These are phyloP conservation scores for Lipomyces sp. DNA, from an alignment of 805 yeast genomes.

Conservation along the genomic window DNA sequence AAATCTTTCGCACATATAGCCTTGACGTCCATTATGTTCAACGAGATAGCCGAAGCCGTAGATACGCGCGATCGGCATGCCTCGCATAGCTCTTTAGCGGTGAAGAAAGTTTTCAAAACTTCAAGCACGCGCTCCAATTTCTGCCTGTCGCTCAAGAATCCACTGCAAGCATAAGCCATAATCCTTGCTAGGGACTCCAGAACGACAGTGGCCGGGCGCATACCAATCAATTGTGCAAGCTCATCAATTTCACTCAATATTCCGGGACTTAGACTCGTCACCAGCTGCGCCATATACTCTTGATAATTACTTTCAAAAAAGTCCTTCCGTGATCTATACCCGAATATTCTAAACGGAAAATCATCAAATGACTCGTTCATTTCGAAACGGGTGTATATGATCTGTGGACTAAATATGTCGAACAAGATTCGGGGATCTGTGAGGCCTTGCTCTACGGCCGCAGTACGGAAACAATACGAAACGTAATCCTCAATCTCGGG, in stretches of 20 bases:
- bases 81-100: not conserved
- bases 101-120: not conserved
- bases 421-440: constrained; percentile 20
- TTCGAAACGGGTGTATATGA: constrained; percentile 24
- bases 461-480: constrained; percentile 57
- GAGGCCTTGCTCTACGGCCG: constrained; percentile 48
- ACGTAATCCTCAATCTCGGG: constrained; percentile 48
- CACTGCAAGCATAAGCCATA: constrained; percentile 11
- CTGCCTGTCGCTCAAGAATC: constrained; percentile 2
- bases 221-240: not conserved
- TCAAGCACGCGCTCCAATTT: not conserved
- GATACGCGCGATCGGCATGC: not conserved
- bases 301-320: constrained; percentile 15
- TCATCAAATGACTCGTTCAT: constrained; percentile 5
- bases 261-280: not conserved
- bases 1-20: not conserved
- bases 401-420: constrained; percentile 16
- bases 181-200: constrained; percentile 5
- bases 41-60: not conserved
- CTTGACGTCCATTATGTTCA: not conserved
- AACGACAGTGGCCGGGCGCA: not conserved
- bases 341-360: constrained; percentile 27
- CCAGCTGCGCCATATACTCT: constrained; percentile 19
- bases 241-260: not conserved
- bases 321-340: constrained; percentile 25